phyloP scores from a whole-genome alignment of 1,139 yeast genomes.

The Yamadazyma friedrichii region DNA sequence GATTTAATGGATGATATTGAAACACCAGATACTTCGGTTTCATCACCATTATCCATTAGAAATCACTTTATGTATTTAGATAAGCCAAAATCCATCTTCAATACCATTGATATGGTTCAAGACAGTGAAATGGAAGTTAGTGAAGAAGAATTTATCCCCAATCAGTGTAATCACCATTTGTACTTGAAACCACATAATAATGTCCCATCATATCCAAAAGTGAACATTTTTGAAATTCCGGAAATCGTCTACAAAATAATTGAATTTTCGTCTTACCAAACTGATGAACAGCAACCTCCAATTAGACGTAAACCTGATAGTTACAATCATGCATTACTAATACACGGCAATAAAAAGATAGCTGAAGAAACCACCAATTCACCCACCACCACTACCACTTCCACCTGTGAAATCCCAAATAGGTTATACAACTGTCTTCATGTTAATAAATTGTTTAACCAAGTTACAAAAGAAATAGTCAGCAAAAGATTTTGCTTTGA shows the following conservation, averaged over 20 bases:
- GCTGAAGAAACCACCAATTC: slow-evolving; percentile 29
- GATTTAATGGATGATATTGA: slow-evolving; percentile 31
- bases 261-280: slow-evolving; percentile 52
- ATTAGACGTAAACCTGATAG: slow-evolving; percentile 67
- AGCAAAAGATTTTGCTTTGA: slow-evolving; percentile 56
- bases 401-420: too few relatives aligned
- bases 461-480: slow-evolving; percentile 53
- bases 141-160: neutral
- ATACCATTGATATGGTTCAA: neutral
- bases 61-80: slow-evolving; percentile 5
- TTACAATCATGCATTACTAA: slow-evolving; percentile 50
- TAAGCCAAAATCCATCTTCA: slow-evolving; percentile 2
- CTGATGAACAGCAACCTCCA: slow-evolving; percentile 51
- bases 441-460: slow-evolving; percentile 68
- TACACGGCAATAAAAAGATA: slow-evolving; percentile 47
- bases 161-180: neutral
- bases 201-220: slow-evolving; percentile 13
- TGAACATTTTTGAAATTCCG: slow-evolving; percentile 67
- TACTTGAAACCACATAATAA: neutral
- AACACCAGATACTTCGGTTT: slow-evolving; percentile 18
- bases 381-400: neutral
- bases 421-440: slow-evolving; percentile 55
- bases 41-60: slow-evolving; percentile 11
- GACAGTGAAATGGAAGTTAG: neutral
- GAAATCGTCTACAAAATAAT: slow-evolving; percentile 69